Conservation (phyloP, 2,329 filamentous ascomycete species). For the Fusarium concolor region DNA sequence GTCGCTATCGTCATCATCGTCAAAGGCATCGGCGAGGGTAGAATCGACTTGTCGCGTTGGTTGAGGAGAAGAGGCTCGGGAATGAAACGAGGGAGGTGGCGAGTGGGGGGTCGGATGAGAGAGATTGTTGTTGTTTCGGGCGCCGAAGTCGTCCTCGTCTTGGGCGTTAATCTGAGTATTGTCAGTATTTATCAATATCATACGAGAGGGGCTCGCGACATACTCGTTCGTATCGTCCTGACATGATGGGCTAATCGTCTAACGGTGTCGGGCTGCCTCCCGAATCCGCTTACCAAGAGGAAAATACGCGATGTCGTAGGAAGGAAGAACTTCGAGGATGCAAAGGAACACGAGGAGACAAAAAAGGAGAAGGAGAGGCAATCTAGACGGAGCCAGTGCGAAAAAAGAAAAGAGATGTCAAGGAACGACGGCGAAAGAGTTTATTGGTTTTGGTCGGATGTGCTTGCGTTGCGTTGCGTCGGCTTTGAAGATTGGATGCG, state of each 20-base stretch:
- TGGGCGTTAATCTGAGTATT: conserved; percentile 65
- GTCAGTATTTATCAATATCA: conserved; percentile 1
- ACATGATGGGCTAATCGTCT: conserved; percentile 56
- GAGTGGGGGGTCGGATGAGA: conserved; percentile 64
- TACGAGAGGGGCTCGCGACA: conserved; percentile 32
- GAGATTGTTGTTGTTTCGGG: conserved; percentile 34
- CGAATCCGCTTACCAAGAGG: conserved; percentile 25
- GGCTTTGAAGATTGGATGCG: conserved; percentile 9
- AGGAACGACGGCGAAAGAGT: conserved; percentile 38
- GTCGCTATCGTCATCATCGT: conserved; percentile 80
- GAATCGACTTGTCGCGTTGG: conserved; percentile 70
- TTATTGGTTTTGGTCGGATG: conserved; percentile 2
- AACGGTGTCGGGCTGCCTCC: conserved; percentile 44
- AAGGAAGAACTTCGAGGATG: background rate
- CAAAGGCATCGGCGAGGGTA: conserved; percentile 93
- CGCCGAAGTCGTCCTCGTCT: conserved; percentile 64
- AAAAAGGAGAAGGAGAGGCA: conserved; percentile 22
- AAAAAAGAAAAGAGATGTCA: conserved; percentile 29
- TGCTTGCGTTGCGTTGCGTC: conserved; percentile 20
- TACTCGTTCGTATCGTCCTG: conserved; percentile 70
- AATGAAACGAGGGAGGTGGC: conserved; percentile 87
- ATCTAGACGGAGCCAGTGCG: conserved; percentile 21
- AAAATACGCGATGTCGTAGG: conserved; percentile 21
- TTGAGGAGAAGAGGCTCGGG: conserved; percentile 73
- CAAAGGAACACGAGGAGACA: background rate